A percentile compares a stretch with the other conserved stretches of the same genome.
Evolutionary conservation across 768 basidiomycete genomes (phyloP).

Genomic region (Boletales sp.): DNA sequence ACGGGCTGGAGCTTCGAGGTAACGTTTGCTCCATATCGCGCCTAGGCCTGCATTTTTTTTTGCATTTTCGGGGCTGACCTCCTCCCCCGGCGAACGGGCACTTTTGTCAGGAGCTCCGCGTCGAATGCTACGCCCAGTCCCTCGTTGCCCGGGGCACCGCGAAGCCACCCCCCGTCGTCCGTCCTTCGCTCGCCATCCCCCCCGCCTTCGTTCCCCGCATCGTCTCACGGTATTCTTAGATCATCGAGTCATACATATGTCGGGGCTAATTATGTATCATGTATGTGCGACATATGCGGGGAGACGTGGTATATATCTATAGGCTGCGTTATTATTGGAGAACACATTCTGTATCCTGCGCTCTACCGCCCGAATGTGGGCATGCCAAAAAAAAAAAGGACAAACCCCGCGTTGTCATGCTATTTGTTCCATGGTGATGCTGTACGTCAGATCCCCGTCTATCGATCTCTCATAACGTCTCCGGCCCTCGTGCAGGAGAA

Average conservation of each 20-base stretch:
- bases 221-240: not conserved
- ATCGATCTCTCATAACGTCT: constrained; percentile 70
- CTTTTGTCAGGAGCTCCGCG: constrained; percentile 23
- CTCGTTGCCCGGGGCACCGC: constrained; percentile 20
- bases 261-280: constrained; percentile 1
- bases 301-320: constrained; percentile 1
- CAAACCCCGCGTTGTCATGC: constrained; percentile 37
- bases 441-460: constrained; percentile 52
- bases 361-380: too few species aligned
- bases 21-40: too few species aligned
- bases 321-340: constrained; percentile 4
- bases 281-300: constrained; percentile 2
- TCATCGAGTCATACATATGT: not conserved
- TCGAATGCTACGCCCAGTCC: constrained; percentile 31
- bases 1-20: constrained; percentile 29
- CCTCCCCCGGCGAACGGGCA: too few species aligned
- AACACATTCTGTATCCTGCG: not conserved
- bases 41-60: too few species aligned
- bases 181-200: constrained; percentile 23
- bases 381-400: not conserved
- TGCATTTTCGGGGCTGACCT: too few species aligned
- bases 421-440: constrained; percentile 53
- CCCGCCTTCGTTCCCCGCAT: constrained; percentile 25
- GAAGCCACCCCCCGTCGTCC: constrained; percentile 14
- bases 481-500: constrained; percentile 72